phyloP scores from a whole-genome alignment of 2,329 filamentous ascomycete genomes.

The Calonectria pseudoreteaudii region DNA sequence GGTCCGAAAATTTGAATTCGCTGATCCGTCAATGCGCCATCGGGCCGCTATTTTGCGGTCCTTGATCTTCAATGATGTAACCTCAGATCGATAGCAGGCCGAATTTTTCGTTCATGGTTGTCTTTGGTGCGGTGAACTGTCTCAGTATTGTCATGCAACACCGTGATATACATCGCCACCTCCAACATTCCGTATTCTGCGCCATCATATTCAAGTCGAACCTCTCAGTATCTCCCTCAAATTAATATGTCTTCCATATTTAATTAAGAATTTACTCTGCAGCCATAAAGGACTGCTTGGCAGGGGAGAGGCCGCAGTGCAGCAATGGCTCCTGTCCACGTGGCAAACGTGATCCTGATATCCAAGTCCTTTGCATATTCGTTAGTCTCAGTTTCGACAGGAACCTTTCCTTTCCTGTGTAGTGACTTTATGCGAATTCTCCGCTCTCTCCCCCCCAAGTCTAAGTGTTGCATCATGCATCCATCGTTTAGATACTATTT shows the following conservation, averaged over 20 bases:
- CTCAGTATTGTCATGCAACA: not conserved
- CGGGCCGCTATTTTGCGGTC: slow-evolving; percentile 6
- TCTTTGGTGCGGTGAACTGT: not conserved
- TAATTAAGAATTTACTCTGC: not conserved
- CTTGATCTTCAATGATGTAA: slow-evolving; percentile 4
- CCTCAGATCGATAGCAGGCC: not conserved
- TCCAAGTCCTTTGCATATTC: not conserved
- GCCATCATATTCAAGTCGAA: not conserved
- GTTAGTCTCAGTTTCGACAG: not conserved
- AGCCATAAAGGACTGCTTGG: no score
- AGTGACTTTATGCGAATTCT: not conserved
- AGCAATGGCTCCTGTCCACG: not conserved
- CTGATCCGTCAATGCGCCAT: slow-evolving; percentile 6
- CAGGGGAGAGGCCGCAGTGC: not conserved
- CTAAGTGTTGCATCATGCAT: not conserved
- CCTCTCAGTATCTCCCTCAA: no score
- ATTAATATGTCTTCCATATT: not conserved
- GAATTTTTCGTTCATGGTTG: not conserved
- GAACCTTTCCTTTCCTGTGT: not conserved
- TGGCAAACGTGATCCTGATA: not conserved
- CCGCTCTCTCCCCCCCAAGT: not conserved
- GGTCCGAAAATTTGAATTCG: slow-evolving; percentile 7
- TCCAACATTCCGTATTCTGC: not conserved
- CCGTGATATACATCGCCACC: not conserved
- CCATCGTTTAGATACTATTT: not conserved